A percentile compares a stretch with the other conserved stretches of the same genome.
phyloP scores from a whole-genome alignment of 164 flowering plant species.

The Taxillus chinensis region DNA sequence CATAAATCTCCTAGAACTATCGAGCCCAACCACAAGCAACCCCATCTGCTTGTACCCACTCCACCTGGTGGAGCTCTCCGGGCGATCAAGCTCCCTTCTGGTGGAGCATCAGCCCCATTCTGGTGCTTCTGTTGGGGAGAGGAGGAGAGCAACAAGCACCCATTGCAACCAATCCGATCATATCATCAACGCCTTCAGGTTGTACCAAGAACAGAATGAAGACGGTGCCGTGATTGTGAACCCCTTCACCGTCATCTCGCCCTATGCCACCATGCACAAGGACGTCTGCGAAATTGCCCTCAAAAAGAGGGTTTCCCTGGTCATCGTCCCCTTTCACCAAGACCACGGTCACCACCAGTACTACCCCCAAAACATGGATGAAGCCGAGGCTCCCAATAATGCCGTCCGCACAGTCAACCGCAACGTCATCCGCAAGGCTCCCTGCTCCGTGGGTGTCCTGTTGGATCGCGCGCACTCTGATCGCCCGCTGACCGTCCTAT shows the following conservation, averaged over 20 bases:
- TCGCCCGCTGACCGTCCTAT: too few relatives aligned
- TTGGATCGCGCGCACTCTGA: too few relatives aligned
- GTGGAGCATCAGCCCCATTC: neutral
- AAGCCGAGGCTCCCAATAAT: neutral
- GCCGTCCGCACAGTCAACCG: too few relatives aligned
- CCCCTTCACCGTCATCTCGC: constrained; percentile 18
- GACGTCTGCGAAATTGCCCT: constrained; percentile 22
- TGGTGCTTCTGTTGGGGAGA: neutral
- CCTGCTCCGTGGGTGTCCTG: too few relatives aligned
- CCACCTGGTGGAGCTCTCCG: constrained; percentile 22
- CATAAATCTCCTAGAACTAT: constrained; percentile 13
- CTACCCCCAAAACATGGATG: neutral
- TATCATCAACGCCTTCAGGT: too few relatives aligned
- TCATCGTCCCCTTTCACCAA: constrained; percentile 30
- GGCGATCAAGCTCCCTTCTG: constrained; percentile 6
- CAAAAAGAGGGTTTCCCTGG: constrained; percentile 13
- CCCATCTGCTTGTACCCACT: constrained; percentile 15
- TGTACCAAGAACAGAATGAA: too few relatives aligned
- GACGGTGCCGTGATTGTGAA: neutral
- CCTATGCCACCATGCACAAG: constrained; percentile 11
- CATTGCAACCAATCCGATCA: constrained; percentile 7
- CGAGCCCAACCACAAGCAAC: constrained; percentile 9
- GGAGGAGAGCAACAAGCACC: neutral
- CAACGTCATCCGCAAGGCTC: too few relatives aligned
- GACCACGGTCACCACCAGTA: neutral